phyloP scores from a whole-genome alignment of 164 flowering plant genomes.

The Nymphaea colorata region DNA sequence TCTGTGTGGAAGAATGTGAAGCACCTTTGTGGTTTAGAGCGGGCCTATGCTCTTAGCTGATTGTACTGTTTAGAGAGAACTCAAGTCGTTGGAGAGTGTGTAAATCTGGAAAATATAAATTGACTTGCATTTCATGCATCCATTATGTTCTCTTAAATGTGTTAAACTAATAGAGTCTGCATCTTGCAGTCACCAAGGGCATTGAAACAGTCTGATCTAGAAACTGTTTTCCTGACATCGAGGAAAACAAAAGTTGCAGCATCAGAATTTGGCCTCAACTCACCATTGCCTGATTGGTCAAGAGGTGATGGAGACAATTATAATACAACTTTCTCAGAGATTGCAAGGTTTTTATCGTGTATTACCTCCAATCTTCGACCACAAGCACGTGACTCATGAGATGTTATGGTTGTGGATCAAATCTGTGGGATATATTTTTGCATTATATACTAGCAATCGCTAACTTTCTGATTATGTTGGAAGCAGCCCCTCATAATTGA shows the following conservation, averaged over 20 bases:
- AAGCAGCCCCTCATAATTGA: no score
- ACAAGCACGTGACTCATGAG: conserved; percentile 12
- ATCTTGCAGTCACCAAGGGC: conserved; percentile 58
- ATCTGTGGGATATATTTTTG: no score
- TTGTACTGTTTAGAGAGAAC: no score
- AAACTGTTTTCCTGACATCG: conserved; percentile 46
- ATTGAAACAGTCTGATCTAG: conserved; percentile 59
- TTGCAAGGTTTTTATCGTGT: conserved; percentile 75
- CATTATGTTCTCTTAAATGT: neutral
- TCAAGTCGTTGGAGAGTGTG: neutral
- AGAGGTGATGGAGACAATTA: conserved; percentile 42
- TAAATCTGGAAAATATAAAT: neutral
- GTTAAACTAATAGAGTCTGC: neutral
- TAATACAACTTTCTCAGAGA: conserved; percentile 58
- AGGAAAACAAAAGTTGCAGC: conserved; percentile 62
- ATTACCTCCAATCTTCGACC: conserved; percentile 45
- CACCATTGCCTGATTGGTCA: conserved; percentile 34
- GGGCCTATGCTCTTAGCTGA: neutral
- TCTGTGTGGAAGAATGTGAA: neutral
- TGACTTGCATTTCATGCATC: neutral
- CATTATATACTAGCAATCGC: no score
- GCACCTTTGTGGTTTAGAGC: neutral
- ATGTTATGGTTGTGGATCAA: no score
- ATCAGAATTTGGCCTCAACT: conserved; percentile 35
- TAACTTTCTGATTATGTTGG: no score